phyloP scores from a whole-genome alignment of 2,329 filamentous ascomycete species.

The Aspergillus ibericus region DNA sequence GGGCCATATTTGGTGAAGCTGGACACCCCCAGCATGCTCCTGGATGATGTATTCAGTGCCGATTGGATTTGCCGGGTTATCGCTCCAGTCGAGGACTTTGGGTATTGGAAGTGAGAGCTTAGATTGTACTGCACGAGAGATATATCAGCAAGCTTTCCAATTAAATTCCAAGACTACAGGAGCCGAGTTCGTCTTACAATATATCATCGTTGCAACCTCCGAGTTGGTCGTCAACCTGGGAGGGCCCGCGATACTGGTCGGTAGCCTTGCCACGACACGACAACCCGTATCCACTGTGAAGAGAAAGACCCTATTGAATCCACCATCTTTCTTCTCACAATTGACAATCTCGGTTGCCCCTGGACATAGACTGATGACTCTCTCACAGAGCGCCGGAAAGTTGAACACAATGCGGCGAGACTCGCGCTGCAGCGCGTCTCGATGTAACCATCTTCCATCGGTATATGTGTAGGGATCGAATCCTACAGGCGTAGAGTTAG shows the following conservation, averaged over 20 bases:
- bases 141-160: background rate
- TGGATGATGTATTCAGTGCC: conserved; percentile 44
- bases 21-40: conserved; percentile 36
- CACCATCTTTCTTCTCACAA: conserved; percentile 48
- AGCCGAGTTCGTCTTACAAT: conserved; percentile 32
- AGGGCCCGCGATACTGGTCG: conserved; percentile 42
- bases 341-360: conserved; percentile 35
- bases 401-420: conserved; percentile 43
- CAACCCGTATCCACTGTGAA: conserved; percentile 42
- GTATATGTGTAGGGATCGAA: conserved; percentile 36
- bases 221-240: conserved; percentile 42
- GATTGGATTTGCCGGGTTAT: conserved; percentile 30
- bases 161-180: background rate
- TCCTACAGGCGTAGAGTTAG: conserved; percentile 1
- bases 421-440: conserved; percentile 40
- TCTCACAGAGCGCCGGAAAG: conserved; percentile 41
- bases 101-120: conserved; percentile 28
- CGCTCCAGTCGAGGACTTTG: conserved; percentile 26
- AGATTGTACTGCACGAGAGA: conserved; percentile 18
- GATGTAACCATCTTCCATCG: conserved; percentile 40
- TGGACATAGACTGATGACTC: conserved; percentile 36
- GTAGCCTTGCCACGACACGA: conserved; percentile 44
- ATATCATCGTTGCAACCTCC: conserved; percentile 51
- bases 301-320: conserved; percentile 48
- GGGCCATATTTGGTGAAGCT: conserved; percentile 35